Evolutionary conservation across 257 asterid genomes (phyloP), one percentile per base, ranked within the genome.

Genomic region (Echium plantagineum): DNA sequence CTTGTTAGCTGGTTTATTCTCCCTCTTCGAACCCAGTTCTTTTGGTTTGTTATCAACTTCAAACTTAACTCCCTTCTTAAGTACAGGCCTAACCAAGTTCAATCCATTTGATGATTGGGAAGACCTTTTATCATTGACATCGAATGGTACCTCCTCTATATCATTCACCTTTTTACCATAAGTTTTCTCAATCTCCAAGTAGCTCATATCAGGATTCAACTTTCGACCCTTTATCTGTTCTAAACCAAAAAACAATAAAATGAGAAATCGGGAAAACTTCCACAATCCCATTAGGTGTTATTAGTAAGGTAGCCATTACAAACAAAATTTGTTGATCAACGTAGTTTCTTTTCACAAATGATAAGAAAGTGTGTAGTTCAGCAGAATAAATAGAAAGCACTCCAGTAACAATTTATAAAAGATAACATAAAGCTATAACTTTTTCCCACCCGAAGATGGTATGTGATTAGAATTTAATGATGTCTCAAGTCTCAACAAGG

Each of bases 161-260:
- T 70, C 87, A 51, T 59, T 31, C 55, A 59, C 55, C 69, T 79
- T 83, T 69, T 80, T 77, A 12, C 75, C 79, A 55, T 75, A 55
- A 56, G 81, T 64, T 71, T 90, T 84, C 75, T 85, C 96, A 65
- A 87, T 81, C 66, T 90, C 95, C 80, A 87, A 64, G 74, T 86
- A 81, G 55, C 90, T 75, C 61, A 83, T 19, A 31, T 84, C 98
- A 15, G 93, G 98, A 77, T 85, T 78, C 21, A 76, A 65, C 81
- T 88, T 90, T 72, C 80, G 71, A 59, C 94, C 89, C 89, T 85
- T 82, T 65, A 90, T 82, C 98, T 90, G 80, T 48, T 67, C 66
- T 67, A 58, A 42, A 9, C 42, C 51, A 52, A 69, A 62, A 69
- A 16, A 68, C 66, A 35, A 53, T 12, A 51, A 51, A 62, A 64